These are phyloP conservation scores for Aspergillus latus DNA, from an alignment of 2,329 filamentous ascomycete genomes.

Conservation along the genomic window DNA sequence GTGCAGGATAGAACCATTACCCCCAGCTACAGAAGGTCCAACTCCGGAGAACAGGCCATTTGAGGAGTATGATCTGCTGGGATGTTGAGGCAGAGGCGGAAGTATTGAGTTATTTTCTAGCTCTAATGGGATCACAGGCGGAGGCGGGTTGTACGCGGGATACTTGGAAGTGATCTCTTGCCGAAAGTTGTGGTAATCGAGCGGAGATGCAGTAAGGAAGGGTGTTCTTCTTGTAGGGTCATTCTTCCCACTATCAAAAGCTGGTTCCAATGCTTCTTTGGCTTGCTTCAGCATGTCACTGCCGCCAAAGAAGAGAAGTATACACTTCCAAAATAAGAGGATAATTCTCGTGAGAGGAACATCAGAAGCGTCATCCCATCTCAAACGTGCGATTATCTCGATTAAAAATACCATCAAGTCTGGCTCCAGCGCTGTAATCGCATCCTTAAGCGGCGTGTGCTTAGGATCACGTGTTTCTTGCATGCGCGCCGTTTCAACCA, in stretches of 20 bases:
- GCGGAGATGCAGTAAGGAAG: slow-evolving; percentile 86
- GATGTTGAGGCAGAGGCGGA: slow-evolving; percentile 76
- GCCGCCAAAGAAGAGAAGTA: slow-evolving; percentile 82
- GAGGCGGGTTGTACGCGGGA: slow-evolving; percentile 89
- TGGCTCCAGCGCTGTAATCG: slow-evolving; percentile 60
- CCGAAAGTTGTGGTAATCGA: slow-evolving; percentile 94
- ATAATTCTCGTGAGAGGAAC: slow-evolving; percentile 68
- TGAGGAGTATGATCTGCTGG: slow-evolving; percentile 59
- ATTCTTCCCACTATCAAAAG: slow-evolving; percentile 50
- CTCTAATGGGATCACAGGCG: slow-evolving; percentile 78
- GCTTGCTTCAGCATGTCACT: slow-evolving; percentile 69
- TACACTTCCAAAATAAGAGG: slow-evolving; percentile 86
- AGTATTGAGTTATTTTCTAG: slow-evolving; percentile 88
- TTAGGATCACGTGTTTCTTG: slow-evolving; percentile 32
- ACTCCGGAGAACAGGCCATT: slow-evolving; percentile 62
- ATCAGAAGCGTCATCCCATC: slow-evolving; percentile 64
- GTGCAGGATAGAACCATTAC: slow-evolving; percentile 73
- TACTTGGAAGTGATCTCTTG: slow-evolving; percentile 98
- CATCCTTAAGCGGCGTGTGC: slow-evolving; percentile 29
- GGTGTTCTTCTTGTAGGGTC: slow-evolving; percentile 62
- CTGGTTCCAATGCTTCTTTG: slow-evolving; percentile 65
- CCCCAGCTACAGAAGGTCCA: slow-evolving; percentile 47
- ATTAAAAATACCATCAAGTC: slow-evolving; percentile 71
- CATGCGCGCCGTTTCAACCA: slow-evolving; percentile 43
- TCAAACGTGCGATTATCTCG: slow-evolving; percentile 64